phyloP scores from a whole-genome alignment of 331 rosid genomes.

The Prunus yedoensis region DNA sequence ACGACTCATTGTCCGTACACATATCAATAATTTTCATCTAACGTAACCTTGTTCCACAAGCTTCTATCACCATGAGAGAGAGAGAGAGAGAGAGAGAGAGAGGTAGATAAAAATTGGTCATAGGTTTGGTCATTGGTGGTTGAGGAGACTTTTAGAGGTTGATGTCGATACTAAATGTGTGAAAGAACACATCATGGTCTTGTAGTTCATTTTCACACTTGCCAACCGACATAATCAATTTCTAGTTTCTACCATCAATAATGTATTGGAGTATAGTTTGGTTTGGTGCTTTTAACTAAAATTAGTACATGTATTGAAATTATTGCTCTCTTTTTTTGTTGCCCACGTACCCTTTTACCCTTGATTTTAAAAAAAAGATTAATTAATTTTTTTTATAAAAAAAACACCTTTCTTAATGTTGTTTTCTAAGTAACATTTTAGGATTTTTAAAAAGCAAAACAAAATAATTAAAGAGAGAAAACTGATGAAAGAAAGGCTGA shows the following conservation, averaged over 20 bases:
- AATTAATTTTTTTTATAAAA: no score
- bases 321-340: background rate
- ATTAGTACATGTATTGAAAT: background rate
- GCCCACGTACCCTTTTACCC: background rate
- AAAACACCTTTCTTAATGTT: background rate
- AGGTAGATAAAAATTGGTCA: background rate
- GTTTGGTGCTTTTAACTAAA: slow-evolving; percentile 4
- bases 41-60: background rate
- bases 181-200: background rate
- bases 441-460: background rate
- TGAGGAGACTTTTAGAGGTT: background rate
- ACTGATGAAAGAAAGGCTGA: background rate
- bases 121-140: no score
- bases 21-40: no score
- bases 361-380: no score
- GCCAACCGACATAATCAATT: slow-evolving; percentile 1
- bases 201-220: background rate
- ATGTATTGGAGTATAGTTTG: background rate
- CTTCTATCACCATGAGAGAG: background rate
- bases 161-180: background rate
- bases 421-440: background rate
- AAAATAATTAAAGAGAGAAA: background rate
- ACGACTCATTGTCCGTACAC: no score
- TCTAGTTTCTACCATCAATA: slow-evolving; percentile 1
- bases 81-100: no score